Percentiles rank a stretch among this genome's conserved stretches.
Conservation (phyloP, 164 flowering plant genomes). For the Kingdonia uniflora region DNA sequence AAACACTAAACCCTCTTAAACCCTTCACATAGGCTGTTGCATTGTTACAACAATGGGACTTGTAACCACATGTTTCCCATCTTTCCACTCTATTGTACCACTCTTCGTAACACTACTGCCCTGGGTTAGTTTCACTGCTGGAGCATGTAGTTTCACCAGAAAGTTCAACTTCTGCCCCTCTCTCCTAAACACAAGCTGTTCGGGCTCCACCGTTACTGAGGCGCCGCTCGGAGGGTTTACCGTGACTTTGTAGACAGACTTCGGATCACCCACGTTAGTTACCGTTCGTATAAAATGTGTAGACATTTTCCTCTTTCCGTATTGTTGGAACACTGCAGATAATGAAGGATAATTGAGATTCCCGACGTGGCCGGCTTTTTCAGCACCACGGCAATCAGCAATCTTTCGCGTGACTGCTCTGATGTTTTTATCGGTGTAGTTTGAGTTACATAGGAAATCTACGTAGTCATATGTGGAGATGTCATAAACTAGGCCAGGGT, state of each 20-base stretch:
- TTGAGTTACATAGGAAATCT: constrained; percentile 76
- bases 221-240: constrained; percentile 46
- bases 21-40: constrained; percentile 52
- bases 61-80: constrained; percentile 68
- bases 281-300: constrained; percentile 71
- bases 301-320: constrained; percentile 46
- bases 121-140: constrained; percentile 39
- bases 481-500: constrained; percentile 85
- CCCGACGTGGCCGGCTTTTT: constrained; percentile 59
- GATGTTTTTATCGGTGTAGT: constrained; percentile 53
- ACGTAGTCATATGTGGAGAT: constrained; percentile 45
- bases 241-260: constrained; percentile 39
- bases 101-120: constrained; percentile 46
- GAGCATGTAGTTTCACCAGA: constrained; percentile 46
- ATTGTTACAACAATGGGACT: constrained; percentile 78
- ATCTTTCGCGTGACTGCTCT: constrained; percentile 37
- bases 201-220: constrained; percentile 60
- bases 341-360: constrained; percentile 86
- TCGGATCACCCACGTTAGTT: constrained; percentile 71
- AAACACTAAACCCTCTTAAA: constrained; percentile 1
- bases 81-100: constrained; percentile 66
- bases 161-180: constrained; percentile 66
- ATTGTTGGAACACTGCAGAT: constrained; percentile 59
- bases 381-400: constrained; percentile 54
- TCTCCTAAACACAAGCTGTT: constrained; percentile 51